phyloP scores from a whole-genome alignment of 139 green algal species.

The Micractinium sp. region DNA sequence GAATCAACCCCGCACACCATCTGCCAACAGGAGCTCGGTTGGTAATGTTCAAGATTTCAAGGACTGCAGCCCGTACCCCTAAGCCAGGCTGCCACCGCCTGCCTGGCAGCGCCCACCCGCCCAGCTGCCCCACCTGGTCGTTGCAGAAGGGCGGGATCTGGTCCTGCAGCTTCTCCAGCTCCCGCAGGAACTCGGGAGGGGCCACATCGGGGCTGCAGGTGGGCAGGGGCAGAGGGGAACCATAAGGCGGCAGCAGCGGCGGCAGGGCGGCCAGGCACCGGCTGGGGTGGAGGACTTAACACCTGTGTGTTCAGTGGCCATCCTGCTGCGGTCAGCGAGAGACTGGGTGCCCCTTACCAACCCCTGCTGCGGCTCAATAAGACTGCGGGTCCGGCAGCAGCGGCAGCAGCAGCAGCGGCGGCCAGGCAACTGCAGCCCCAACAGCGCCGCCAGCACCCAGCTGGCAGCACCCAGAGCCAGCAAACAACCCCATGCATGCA shows the following conservation, averaged over 20 bases:
- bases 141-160: constrained; percentile 83
- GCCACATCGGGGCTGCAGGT: constrained; percentile 79
- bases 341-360: too few species aligned
- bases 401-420: not conserved
- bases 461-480: not conserved
- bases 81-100: too few species aligned
- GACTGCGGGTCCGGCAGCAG: too few species aligned
- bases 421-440: not conserved
- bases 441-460: not conserved
- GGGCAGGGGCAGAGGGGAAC: not conserved
- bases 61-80: too few species aligned
- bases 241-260: not conserved
- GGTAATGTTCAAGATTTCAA: too few species aligned
- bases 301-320: too few species aligned
- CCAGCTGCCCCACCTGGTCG: constrained; percentile 39
- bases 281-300: not conserved
- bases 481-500: not conserved
- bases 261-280: not conserved
- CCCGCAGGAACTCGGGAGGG: constrained; percentile 77
- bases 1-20: too few species aligned
- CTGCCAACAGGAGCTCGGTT: too few species aligned
- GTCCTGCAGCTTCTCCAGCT: constrained; percentile 88
- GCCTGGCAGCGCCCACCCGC: too few species aligned
- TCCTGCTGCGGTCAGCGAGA: too few species aligned
- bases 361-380: too few species aligned